Percentiles rank a stretch among this genome's conserved stretches.
phyloP scores from a whole-genome alignment of 176 grass and related monocot genomes.

The Oryza meridionalis region DNA sequence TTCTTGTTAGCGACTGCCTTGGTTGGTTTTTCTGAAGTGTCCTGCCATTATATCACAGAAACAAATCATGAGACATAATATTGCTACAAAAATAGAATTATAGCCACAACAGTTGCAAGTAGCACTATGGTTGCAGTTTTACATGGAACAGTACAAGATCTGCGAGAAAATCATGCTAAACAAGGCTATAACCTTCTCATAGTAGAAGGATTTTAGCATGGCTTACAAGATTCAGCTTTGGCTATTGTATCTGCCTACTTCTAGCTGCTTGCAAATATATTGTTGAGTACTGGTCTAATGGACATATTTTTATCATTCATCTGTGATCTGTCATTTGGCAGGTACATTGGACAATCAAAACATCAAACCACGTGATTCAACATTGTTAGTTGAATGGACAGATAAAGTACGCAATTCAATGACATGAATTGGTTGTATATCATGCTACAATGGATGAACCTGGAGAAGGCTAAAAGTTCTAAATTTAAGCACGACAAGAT shows the following conservation, averaged over 20 bases:
- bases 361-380: not conserved
- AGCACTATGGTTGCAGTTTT: not conserved
- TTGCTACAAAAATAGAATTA: not conserved
- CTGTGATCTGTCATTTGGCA: not conserved
- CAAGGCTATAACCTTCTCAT: not conserved
- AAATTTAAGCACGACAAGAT: conserved; percentile 14
- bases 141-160: not conserved
- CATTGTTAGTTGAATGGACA: not conserved
- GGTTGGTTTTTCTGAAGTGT: conserved; percentile 42
- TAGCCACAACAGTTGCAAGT: not conserved
- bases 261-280: not conserved
- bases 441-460: not conserved
- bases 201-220: not conserved
- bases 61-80: not conserved
- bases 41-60: conserved; percentile 14
- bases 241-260: not conserved
- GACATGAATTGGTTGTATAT: not conserved
- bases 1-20: conserved; percentile 49
- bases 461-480: not conserved
- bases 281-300: not conserved
- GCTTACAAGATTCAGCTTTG: not conserved
- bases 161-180: not conserved
- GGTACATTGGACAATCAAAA: not conserved
- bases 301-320: not conserved
- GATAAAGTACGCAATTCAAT: not conserved